A percentile compares a stretch with the other conserved stretches of the same genome.
Conservation (phyloP, 192 early-diverging fungal species). For the Anaeromyces robustus region DNA sequence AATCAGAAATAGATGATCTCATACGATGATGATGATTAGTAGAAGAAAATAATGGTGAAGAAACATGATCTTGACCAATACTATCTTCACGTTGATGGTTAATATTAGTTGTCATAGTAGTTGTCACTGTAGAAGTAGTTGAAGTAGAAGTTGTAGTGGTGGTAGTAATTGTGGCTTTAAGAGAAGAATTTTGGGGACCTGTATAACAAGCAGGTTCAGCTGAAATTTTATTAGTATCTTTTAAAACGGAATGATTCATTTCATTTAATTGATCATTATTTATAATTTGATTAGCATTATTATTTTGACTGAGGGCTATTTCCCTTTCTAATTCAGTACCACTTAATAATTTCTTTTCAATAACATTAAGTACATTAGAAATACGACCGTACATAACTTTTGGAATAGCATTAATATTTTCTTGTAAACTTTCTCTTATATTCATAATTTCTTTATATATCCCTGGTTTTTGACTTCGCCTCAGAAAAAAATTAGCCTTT, state of each 20-base stretch:
- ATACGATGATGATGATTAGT: background rate
- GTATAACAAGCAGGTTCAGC: background rate
- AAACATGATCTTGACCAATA: too few relatives aligned
- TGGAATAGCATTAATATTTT: background rate
- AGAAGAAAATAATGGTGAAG: background rate
- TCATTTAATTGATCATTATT: too few relatives aligned
- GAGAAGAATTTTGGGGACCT: background rate
- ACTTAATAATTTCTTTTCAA: background rate
- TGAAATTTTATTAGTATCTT: background rate
- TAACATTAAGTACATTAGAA: background rate
- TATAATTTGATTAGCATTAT: background rate
- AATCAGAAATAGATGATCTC: background rate
- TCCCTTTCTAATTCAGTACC: background rate
- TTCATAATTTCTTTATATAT: background rate
- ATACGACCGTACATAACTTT: background rate
- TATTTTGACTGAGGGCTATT: background rate
- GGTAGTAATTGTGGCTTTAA: background rate
- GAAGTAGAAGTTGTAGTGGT: background rate
- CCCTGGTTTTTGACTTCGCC: background rate
- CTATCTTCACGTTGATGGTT: background rate
- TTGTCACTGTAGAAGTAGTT: background rate
- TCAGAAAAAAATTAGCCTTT: background rate
- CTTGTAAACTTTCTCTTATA: background rate
- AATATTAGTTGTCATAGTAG: background rate
- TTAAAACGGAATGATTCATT: background rate